Conservation (phyloP, 352 stramenopile species). For the Globisporangium canariense region DNA sequence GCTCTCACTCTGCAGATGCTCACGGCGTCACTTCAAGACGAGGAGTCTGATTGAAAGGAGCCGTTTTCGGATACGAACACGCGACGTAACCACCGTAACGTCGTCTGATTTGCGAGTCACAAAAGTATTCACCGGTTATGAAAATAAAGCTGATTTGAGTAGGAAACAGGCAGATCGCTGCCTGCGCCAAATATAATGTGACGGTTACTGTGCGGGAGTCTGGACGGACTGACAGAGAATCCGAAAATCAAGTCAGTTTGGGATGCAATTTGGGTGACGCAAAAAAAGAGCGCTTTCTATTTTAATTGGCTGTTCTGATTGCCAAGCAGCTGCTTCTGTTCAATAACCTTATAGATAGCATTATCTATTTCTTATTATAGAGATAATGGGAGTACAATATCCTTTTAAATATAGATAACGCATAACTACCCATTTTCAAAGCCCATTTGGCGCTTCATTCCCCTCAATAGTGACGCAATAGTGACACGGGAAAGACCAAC, state of each 20-base stretch:
- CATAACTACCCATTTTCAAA: neutral
- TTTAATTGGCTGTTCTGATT: neutral
- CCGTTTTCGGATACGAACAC: no score
- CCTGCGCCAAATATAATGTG: neutral
- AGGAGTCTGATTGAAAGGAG: neutral
- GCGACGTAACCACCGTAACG: no score
- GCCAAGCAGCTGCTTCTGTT: neutral
- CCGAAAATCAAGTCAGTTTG: constrained; percentile 16
- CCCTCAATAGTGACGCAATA: constrained; percentile 1
- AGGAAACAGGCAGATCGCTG: no score
- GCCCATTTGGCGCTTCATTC: neutral
- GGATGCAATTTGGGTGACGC: neutral
- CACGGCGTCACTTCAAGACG: neutral
- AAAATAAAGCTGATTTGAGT: neutral
- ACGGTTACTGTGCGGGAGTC: neutral
- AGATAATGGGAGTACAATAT: no score
- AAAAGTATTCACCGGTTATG: neutral
- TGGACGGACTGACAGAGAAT: constrained; percentile 1
- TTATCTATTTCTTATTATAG: no score
- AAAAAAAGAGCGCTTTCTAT: neutral
- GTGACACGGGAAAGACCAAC: neutral
- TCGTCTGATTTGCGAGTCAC: neutral
- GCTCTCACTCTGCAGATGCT: no score
- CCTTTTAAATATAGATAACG: no score
- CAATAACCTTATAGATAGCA: neutral